Evolutionary conservation across 805 yeast genomes (phyloP), one percentile per base, ranked within the genome.

Genomic region (Kuraishia cidri): DNA sequence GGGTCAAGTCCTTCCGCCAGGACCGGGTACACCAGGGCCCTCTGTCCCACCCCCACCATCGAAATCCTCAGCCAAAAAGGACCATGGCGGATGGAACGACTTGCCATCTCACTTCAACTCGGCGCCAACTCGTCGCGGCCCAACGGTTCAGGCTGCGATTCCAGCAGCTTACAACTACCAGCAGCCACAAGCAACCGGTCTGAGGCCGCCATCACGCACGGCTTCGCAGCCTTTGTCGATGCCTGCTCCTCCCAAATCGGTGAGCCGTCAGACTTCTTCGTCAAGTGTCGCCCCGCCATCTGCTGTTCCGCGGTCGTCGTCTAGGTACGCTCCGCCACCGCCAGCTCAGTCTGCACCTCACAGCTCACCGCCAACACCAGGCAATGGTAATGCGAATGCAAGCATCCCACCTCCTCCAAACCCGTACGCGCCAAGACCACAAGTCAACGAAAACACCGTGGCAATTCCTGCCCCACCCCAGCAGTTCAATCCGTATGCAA

Each of bases 81-180:
- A 72, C 27, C 70, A 70, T 24, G 83, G 77, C 24, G 85, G 84
- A 3, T 78, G 86, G 85, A 78, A 77, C 44, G 84, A 77, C 47
- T 56, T 79, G 38, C 85, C 86, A 31, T 64, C 71, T 8, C 33
- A 16, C 13, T 31, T 48, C 44, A 29, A 40, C 20, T 38, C 40
- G 14, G 41, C 24, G 15, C 30, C 36, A 23, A 33, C 53, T n/a
- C 48, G 45, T 31, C 43, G 51, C 13, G 38, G 55, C 7, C 42
- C 53, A 19, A 37, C 45, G 4, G 43, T 39, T 16, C 39, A 48
- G 17, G 34, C 48, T 24, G 47, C 54, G n/a, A n/a, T n/a, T n/a
- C n/a, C n/a, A n/a, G 31, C 49, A 4, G 46, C 52, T 12, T 51
- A 43, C 35, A 42, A 38, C 37, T 32, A 34, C 30, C 48, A 14